Percentiles rank a stretch among this genome's conserved stretches.
phyloP scores from a whole-genome alignment of 1,139 yeast species.

The Candida mesenterica region DNA sequence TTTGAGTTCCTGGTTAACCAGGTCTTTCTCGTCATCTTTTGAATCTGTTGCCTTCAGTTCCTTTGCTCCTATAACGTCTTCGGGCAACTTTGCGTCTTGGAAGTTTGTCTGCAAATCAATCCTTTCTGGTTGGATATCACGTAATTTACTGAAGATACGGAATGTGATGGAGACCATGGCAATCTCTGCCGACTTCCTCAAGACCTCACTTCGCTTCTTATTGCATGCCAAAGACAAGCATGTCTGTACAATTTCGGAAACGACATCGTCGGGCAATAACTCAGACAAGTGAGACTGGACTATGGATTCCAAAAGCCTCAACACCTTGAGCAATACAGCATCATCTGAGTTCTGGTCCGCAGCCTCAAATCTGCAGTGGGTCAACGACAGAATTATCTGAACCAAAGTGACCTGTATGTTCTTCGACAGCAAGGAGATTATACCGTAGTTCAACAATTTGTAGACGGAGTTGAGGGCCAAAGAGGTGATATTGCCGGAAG shows the following conservation, averaged over 20 bases:
- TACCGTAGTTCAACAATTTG: conserved; percentile 66
- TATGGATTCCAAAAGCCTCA: conserved; percentile 69
- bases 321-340: conserved; percentile 80
- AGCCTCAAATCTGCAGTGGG: conserved; percentile 95
- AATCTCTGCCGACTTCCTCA: conserved; percentile 87
- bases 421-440: conserved; percentile 45
- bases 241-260: conserved; percentile 88
- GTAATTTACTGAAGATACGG: conserved; percentile 62
- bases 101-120: conserved; percentile 30
- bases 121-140: conserved; percentile 53
- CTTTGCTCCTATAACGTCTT: conserved; percentile 43
- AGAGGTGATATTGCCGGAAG: conserved; percentile 84
- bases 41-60: conserved; percentile 12
- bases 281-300: conserved; percentile 65
- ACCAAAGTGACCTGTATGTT: conserved; percentile 50
- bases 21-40: not conserved
- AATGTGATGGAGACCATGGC: conserved; percentile 72
- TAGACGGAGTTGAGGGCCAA: conserved; percentile 75
- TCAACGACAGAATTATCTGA: conserved; percentile 70
- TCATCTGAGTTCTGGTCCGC: conserved; percentile 93
- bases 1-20: no score
- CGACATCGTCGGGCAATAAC: conserved; percentile 72
- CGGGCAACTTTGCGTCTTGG: conserved; percentile 36
- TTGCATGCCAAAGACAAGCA: conserved; percentile 92
- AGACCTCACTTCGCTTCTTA: conserved; percentile 84